A percentile compares a stretch with the other conserved stretches of the same genome.
These are phyloP conservation scores for Cyclocybe cylindracea DNA, from an alignment of 768 basidiomycete genomes.

Conservation along the genomic window DNA sequence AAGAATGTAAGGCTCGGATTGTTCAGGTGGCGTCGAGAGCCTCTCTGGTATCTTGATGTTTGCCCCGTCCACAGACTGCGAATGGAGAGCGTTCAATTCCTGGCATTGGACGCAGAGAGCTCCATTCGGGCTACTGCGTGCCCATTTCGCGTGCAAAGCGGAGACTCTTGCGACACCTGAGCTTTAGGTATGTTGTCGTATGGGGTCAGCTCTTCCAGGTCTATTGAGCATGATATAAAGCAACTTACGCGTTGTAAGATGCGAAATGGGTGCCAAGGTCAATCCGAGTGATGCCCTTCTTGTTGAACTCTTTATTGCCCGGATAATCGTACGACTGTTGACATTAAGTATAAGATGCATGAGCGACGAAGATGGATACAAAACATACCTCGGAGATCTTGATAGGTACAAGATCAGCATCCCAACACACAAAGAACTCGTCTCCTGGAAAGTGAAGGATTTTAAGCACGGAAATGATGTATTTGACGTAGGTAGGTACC, in stretches of 20 bases:
- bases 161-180: conserved; percentile 58
- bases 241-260: conserved; percentile 56
- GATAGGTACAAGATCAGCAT: conserved; percentile 58
- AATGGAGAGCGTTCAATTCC: conserved; percentile 71
- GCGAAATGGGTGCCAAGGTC: conserved; percentile 71
- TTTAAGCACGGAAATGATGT: background rate
- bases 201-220: no score
- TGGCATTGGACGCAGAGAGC: conserved; percentile 67
- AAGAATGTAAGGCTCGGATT: conserved; percentile 47
- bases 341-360: background rate
- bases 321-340: conserved; percentile 68
- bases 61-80: conserved; percentile 69
- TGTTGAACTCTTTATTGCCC: conserved; percentile 54
- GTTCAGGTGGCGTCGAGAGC: conserved; percentile 50
- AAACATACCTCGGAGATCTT: conserved; percentile 51
- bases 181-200: conserved; percentile 28
- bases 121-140: conserved; percentile 51
- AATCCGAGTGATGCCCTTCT: conserved; percentile 46
- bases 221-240: background rate
- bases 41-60: conserved; percentile 59
- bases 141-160: conserved; percentile 62
- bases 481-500: conserved; percentile 27
- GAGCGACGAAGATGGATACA: background rate
- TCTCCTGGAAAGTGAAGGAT: conserved; percentile 41
- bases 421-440: conserved; percentile 72